Percentiles rank a stretch among this genome's conserved stretches.
Evolutionary conservation across 208 protist species (phyloP).

Genomic region (Lotmaria passim): DNA sequence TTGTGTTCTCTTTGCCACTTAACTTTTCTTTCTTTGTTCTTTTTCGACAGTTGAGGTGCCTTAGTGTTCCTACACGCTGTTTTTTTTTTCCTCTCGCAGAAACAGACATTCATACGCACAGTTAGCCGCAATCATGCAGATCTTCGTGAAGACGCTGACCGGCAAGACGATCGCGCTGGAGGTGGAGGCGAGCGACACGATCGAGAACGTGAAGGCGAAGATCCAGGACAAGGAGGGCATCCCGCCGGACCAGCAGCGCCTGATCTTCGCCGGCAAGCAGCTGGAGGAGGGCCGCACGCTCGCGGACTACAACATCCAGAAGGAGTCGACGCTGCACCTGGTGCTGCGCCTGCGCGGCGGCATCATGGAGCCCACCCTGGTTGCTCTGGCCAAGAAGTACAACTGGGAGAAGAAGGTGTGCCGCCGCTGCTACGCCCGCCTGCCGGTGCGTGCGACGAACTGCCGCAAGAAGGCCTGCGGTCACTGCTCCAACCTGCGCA

Average conservation of each 20-base stretch:
- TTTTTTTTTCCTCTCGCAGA: not conserved
- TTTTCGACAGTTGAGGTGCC: slow-evolving; percentile 1
- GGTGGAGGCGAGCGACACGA: slow-evolving; percentile 96
- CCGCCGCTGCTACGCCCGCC: slow-evolving; percentile 92
- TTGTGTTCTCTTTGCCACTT: not conserved
- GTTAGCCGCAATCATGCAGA: slow-evolving; percentile 92
- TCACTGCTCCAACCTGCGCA: slow-evolving; percentile 98
- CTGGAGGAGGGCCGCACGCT: slow-evolving; percentile 98
- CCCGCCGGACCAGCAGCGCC: too few relatives aligned
- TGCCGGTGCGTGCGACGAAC: slow-evolving; percentile 97
- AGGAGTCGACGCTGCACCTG: slow-evolving; percentile 99
- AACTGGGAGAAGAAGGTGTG: slow-evolving; percentile 99
- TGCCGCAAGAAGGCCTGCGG: slow-evolving; percentile 99
- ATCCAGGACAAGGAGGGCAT: slow-evolving; percentile 99
- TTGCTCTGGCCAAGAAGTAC: slow-evolving; percentile 97
- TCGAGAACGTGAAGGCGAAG: slow-evolving; percentile 98
- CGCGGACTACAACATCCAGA: slow-evolving; percentile 99
- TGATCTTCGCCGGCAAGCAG: slow-evolving; percentile 97
- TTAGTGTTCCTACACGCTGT: not conserved
- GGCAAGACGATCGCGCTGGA: slow-evolving; percentile 99
- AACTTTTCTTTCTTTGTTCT: not conserved
- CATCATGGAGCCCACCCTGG: slow-evolving; percentile 97
- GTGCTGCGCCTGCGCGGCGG: slow-evolving; percentile 96
- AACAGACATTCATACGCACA: too few relatives aligned
- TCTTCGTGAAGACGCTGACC: slow-evolving; percentile 97